These are phyloP conservation scores for Lenzites betulinus DNA, from an alignment of 768 basidiomycete genomes.

Conservation along the genomic window DNA sequence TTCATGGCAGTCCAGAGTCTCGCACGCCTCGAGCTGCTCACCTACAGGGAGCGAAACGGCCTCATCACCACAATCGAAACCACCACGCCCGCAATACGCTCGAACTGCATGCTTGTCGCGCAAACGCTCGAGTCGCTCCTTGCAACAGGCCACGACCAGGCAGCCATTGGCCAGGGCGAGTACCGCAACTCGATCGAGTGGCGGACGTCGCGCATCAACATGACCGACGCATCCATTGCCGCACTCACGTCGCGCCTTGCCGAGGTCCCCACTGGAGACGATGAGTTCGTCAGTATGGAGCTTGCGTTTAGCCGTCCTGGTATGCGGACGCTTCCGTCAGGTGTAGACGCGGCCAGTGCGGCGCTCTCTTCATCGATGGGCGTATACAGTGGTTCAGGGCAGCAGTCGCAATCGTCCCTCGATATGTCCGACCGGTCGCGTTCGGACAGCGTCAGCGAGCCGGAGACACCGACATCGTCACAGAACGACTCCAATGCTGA, in stretches of 20 bases:
- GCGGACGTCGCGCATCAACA: constrained; percentile 71
- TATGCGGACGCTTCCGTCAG: constrained; percentile 11
- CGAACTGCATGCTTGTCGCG: constrained; percentile 57
- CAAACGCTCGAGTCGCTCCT: constrained; percentile 65
- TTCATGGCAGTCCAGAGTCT: constrained; percentile 57
- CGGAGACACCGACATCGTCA: constrained; percentile 23
- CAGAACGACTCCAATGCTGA: constrained; percentile 7
- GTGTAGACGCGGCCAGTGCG: not conserved
- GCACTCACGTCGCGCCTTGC: constrained; percentile 35
- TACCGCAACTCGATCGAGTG: constrained; percentile 78
- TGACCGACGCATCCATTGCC: constrained; percentile 50
- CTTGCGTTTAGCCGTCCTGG: constrained; percentile 27
- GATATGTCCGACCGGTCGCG: constrained; percentile 23
- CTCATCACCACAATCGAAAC: constrained; percentile 15
- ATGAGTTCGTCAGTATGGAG: constrained; percentile 36
- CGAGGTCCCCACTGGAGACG: constrained; percentile 47
- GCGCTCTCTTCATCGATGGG: constrained; percentile 17
- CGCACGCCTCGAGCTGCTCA: constrained; percentile 22
- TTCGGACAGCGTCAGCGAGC: constrained; percentile 21
- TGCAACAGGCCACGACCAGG: constrained; percentile 69
- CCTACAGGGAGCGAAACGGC: constrained; percentile 33
- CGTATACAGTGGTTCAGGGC: constrained; percentile 29
- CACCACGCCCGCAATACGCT: constrained; percentile 44
- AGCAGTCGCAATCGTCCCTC: constrained; percentile 33
- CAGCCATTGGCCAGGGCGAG: constrained; percentile 65